Conservation (phyloP, 768 basidiomycete species). For the Royoungia palumana region DNA sequence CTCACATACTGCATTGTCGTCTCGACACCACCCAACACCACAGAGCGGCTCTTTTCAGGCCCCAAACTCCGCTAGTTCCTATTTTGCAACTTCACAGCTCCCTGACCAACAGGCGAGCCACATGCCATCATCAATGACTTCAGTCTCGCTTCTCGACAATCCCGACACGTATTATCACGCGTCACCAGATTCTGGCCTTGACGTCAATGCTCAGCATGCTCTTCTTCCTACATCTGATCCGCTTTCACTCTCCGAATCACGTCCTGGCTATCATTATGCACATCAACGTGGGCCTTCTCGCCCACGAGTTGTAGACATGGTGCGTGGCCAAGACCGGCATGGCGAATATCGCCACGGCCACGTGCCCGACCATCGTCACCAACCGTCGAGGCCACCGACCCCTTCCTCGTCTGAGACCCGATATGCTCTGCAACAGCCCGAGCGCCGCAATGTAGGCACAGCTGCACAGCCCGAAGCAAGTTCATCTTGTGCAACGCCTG, state of each 20-base stretch:
- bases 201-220: constrained; percentile 27
- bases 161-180: constrained; percentile 25
- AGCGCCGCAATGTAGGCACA: constrained; percentile 12
- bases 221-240: constrained; percentile 27
- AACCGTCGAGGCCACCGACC: constrained; percentile 19
- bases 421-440: constrained; percentile 17
- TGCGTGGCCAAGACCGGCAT: constrained; percentile 24
- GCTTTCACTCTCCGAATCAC: constrained; percentile 29
- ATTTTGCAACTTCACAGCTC: constrained; percentile 25
- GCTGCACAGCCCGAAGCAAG: constrained; percentile 20
- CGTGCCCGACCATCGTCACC: constrained; percentile 15
- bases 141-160: constrained; percentile 25
- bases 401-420: constrained; percentile 18
- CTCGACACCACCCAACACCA: constrained; percentile 19
- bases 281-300: constrained; percentile 26
- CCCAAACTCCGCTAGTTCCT: constrained; percentile 19
- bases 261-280: constrained; percentile 28
- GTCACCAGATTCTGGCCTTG: constrained; percentile 28
- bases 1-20: constrained; percentile 24
- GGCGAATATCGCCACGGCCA: constrained; percentile 26
- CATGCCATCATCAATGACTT: constrained; percentile 29
- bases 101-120: constrained; percentile 21
- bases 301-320: constrained; percentile 25
- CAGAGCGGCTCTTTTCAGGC: constrained; percentile 16
- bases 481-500: constrained; percentile 12